phyloP scores from a whole-genome alignment of 306 rosid species.

The Carpinus viminea region DNA sequence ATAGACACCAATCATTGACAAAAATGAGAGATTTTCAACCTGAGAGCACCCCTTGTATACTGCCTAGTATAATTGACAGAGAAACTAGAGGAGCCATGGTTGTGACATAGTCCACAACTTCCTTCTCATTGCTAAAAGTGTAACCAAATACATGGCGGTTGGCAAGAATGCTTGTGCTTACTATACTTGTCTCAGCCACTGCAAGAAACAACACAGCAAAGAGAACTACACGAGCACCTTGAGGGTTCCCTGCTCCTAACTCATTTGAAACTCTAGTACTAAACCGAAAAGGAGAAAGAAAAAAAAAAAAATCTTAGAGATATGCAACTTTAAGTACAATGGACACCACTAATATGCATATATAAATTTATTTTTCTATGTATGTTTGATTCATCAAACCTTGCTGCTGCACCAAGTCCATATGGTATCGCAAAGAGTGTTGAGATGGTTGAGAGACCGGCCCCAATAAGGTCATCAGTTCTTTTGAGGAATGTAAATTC shows the following conservation, averaged over 20 bases:
- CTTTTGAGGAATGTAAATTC: not conserved
- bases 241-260: constrained; percentile 69
- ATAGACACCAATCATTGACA: not conserved
- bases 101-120: constrained; percentile 68
- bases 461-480: constrained; percentile 5
- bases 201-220: constrained; percentile 46
- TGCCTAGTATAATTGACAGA: constrained; percentile 51
- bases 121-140: constrained; percentile 59
- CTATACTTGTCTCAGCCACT: constrained; percentile 38
- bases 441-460: constrained; percentile 58
- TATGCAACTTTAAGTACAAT: not conserved
- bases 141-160: constrained; percentile 57
- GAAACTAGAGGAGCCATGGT: constrained; percentile 64
- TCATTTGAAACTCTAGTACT: constrained; percentile 81
- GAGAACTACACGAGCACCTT: constrained; percentile 50
- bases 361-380: not conserved
- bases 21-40: constrained; percentile 39
- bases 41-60: constrained; percentile 62
- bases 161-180: constrained; percentile 42
- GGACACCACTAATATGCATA: not conserved
- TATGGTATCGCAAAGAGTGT: constrained; percentile 59
- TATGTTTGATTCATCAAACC: constrained; percentile 35
- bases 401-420: constrained; percentile 73
- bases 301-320: not conserved
- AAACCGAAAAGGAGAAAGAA: constrained; percentile 1